Evolutionary conservation across 257 asterid species (phyloP).

Genomic region (Scutellaria galericulata): DNA sequence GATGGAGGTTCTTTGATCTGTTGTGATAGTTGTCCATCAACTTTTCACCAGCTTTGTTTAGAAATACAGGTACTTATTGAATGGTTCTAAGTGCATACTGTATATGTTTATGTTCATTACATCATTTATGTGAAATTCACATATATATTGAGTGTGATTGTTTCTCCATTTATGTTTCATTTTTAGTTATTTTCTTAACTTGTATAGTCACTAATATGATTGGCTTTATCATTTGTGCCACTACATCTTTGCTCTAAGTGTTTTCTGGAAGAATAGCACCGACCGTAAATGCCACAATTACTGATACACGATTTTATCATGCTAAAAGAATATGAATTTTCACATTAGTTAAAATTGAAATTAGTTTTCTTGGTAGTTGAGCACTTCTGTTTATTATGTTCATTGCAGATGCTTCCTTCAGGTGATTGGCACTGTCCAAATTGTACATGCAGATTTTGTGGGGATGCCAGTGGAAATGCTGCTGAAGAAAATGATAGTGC

Average conservation of each 20-base stretch:
- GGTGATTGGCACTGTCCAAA: constrained; percentile 98
- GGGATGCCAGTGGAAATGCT: constrained; percentile 46
- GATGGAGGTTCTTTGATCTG: constrained; percentile 97
- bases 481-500: constrained; percentile 41
- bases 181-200: not conserved
- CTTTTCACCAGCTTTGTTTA: constrained; percentile 84
- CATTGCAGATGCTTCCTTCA: constrained; percentile 71
- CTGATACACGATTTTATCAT: constrained; percentile 5
- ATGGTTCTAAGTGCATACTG: constrained; percentile 9
- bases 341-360: constrained; percentile 26
- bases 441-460: constrained; percentile 84
- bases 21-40: constrained; percentile 96
- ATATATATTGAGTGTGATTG: not conserved
- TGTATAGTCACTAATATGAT: not conserved
- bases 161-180: constrained; percentile 21
- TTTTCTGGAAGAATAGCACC: constrained; percentile 9
- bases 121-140: constrained; percentile 15
- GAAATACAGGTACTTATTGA: constrained; percentile 65
- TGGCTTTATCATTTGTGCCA: constrained; percentile 15
- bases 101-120: constrained; percentile 19
- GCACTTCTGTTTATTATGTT: constrained; percentile 21
- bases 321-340: constrained; percentile 6
- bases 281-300: not conserved
- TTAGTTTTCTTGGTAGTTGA: constrained; percentile 24
- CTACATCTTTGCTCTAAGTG: constrained; percentile 1